phyloP scores from a whole-genome alignment of 768 basidiomycete genomes.

The Pisolithus orientalis region DNA sequence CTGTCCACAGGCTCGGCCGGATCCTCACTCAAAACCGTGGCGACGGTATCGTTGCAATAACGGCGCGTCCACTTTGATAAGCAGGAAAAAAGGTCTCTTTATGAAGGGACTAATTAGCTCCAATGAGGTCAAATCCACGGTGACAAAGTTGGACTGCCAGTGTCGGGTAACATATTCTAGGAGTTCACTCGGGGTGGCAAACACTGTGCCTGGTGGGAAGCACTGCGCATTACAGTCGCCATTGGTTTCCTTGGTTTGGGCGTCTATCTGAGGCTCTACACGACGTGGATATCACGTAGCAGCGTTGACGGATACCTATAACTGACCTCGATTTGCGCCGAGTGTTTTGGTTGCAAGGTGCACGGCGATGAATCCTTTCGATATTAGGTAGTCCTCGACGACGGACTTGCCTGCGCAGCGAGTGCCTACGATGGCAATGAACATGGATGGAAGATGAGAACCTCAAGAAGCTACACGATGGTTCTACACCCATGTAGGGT shows the following conservation, averaged over 20 bases:
- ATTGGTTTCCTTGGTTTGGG: too few relatives aligned
- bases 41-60: slow-evolving; percentile 62
- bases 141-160: slow-evolving; percentile 81
- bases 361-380: slow-evolving; percentile 52
- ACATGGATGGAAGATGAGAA: slow-evolving; percentile 36
- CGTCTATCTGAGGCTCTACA: neutral
- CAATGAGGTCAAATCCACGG: slow-evolving; percentile 55
- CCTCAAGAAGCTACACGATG: too few relatives aligned
- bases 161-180: slow-evolving; percentile 72
- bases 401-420: slow-evolving; percentile 54
- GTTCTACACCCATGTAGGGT: neutral
- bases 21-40: slow-evolving; percentile 38
- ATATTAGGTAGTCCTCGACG: slow-evolving; percentile 53
- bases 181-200: slow-evolving; percentile 44
- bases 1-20: neutral
- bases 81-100: slow-evolving; percentile 86
- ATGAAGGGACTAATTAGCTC: slow-evolving; percentile 61
- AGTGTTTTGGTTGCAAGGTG: slow-evolving; percentile 25
- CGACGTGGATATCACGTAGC: neutral
- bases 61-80: slow-evolving; percentile 81
- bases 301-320: neutral
- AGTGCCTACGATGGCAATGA: slow-evolving; percentile 64
- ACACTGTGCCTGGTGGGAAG: slow-evolving; percentile 15
- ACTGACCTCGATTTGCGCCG: slow-evolving; percentile 9
- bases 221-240: too few relatives aligned